Conservation (phyloP, 2,329 filamentous ascomycete species). For the Volutella citrinella region DNA sequence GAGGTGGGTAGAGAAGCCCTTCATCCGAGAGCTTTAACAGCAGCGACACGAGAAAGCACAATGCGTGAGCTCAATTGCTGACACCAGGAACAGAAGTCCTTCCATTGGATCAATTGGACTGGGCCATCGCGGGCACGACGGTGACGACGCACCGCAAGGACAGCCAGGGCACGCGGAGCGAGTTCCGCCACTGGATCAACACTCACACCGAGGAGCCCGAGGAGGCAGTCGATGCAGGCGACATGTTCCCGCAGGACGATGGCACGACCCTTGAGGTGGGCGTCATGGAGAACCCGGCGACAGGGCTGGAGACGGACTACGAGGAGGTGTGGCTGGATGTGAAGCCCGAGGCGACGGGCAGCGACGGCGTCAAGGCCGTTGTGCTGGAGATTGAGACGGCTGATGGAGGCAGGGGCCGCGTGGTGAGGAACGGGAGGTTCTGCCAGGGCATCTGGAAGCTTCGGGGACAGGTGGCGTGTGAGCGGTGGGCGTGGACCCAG, state of each 20-base stretch:
- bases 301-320: slow-evolving; percentile 48
- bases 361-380: neutral
- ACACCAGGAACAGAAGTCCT: slow-evolving; percentile 9
- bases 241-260: slow-evolving; percentile 44
- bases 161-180: slow-evolving; percentile 29
- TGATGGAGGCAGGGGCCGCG: slow-evolving; percentile 39
- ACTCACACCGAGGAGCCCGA: slow-evolving; percentile 40
- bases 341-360: slow-evolving; percentile 22
- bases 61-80: no score
- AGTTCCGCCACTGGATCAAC: slow-evolving; percentile 59
- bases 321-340: slow-evolving; percentile 63
- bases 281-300: slow-evolving; percentile 54
- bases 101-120: slow-evolving; percentile 45
- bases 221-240: slow-evolving; percentile 48
- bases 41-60: no score
- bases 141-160: slow-evolving; percentile 27
- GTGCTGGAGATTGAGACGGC: slow-evolving; percentile 3
- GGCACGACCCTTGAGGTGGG: slow-evolving; percentile 53
- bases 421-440: slow-evolving; percentile 49
- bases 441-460: slow-evolving; percentile 53
- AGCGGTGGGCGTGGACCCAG: slow-evolving; percentile 49
- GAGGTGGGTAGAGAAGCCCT: no score
- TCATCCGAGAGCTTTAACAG: no score
- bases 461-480: slow-evolving; percentile 40
- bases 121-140: slow-evolving; percentile 59